These are phyloP conservation scores for Aureococcus anophagefferens DNA, from an alignment of 108 stramenopile species.

Conservation along the genomic window DNA sequence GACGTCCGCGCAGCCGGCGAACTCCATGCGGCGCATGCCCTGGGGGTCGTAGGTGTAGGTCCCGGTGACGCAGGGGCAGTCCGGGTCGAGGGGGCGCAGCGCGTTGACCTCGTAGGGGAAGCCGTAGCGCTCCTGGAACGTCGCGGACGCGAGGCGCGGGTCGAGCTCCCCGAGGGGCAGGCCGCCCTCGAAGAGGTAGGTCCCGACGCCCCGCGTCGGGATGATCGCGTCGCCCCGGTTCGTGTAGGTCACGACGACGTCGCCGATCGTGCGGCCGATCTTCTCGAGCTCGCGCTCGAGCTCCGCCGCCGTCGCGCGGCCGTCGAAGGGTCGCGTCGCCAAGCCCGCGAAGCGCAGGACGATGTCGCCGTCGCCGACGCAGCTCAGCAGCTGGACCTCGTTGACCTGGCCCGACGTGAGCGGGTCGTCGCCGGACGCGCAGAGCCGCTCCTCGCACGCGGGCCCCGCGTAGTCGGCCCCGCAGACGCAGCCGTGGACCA, in stretches of 20 bases:
- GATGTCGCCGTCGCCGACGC: conserved; percentile 14
- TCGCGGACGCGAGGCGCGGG: too few relatives aligned
- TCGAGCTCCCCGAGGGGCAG: too few relatives aligned
- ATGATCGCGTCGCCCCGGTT: too few relatives aligned
- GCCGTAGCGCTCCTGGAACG: too few relatives aligned
- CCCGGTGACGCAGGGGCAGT: too few relatives aligned
- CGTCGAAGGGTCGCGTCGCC: conserved; percentile 4
- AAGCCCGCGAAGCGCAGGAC: conserved; percentile 25
- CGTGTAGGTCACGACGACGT: background rate
- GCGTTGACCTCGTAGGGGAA: too few relatives aligned
- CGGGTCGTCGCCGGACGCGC: conserved; percentile 47
- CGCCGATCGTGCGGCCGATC: conserved; percentile 15
- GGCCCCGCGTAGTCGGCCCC: conserved; percentile 32
- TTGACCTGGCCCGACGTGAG: conserved; percentile 25
- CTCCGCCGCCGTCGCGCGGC: background rate
- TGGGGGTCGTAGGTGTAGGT: too few relatives aligned
- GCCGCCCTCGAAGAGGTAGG: too few relatives aligned
- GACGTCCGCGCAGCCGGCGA: too few relatives aligned
- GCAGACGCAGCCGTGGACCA: conserved; percentile 39
- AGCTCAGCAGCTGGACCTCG: conserved; percentile 35
- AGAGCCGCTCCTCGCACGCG: conserved; percentile 37
- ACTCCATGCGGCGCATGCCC: too few relatives aligned
- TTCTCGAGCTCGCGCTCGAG: conserved; percentile 9
- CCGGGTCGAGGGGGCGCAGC: too few relatives aligned
- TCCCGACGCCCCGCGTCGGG: too few relatives aligned